phyloP scores from a whole-genome alignment of 805 yeast species.

The Metschnikowia colocasiae region DNA sequence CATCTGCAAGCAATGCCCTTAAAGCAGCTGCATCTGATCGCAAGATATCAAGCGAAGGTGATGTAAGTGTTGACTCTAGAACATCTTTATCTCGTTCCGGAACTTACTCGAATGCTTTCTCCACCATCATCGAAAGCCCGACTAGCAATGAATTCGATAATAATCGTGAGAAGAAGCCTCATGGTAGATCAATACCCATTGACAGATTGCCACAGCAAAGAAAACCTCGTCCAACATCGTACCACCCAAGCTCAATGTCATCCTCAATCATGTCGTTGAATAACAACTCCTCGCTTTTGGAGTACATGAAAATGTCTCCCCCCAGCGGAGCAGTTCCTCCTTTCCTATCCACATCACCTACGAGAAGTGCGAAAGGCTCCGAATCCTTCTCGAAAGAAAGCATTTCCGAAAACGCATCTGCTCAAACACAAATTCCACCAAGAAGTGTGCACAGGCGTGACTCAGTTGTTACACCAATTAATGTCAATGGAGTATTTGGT shows the following conservation, averaged over 20 bases:
- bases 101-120: slow-evolving; percentile 35
- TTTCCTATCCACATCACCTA: slow-evolving; percentile 39
- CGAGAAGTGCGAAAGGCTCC: slow-evolving; percentile 29
- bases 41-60: slow-evolving; percentile 14
- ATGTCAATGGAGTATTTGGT: slow-evolving; percentile 42
- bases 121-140: slow-evolving; percentile 48
- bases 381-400: slow-evolving; percentile 24
- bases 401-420: slow-evolving; percentile 14
- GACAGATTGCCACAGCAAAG: slow-evolving; percentile 45
- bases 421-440: slow-evolving; percentile 13
- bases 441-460: slow-evolving; percentile 17
- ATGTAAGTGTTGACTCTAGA: background rate
- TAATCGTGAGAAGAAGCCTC: slow-evolving; percentile 5
- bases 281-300: slow-evolving; percentile 22
- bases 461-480: slow-evolving; percentile 41
- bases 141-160: slow-evolving; percentile 14
- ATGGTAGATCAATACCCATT: slow-evolving; percentile 10
- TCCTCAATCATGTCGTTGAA: slow-evolving; percentile 21
- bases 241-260: slow-evolving; percentile 61
- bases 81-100: slow-evolving; percentile 16
- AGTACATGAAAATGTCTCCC: slow-evolving; percentile 33
- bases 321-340: slow-evolving; percentile 29
- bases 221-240: slow-evolving; percentile 80
- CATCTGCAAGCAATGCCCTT: slow-evolving; percentile 63
- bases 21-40: slow-evolving; percentile 74